Conservation (phyloP, 1,284 basidiomycete species). For the Trametes hirsuta region DNA sequence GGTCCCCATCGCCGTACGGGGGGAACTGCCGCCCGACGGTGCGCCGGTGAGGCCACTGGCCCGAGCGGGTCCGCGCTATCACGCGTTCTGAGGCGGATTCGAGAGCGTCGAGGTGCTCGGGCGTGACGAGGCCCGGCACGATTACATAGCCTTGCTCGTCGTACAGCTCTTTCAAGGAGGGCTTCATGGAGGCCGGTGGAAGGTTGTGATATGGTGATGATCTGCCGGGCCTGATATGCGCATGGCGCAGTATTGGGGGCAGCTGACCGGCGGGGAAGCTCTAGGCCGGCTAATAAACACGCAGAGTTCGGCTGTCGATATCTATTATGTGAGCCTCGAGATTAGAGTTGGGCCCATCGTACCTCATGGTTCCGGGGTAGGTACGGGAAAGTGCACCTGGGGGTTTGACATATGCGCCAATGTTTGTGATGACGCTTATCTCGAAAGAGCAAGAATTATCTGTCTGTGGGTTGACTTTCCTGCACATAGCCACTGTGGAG, state of each 20-base stretch:
- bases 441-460: no score
- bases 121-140: slow-evolving; percentile 61
- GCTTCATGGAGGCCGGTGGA: slow-evolving; percentile 9
- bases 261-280: not conserved
- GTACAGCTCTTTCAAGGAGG: slow-evolving; percentile 43
- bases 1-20: slow-evolving; percentile 60
- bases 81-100: slow-evolving; percentile 56
- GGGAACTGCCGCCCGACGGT: slow-evolving; percentile 85
- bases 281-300: not conserved
- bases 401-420: no score
- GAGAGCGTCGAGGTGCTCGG: slow-evolving; percentile 46
- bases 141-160: slow-evolving; percentile 75
- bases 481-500: no score
- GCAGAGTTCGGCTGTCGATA: no score
- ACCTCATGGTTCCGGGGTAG: no score
- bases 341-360: no score
- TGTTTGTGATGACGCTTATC: no score
- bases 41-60: slow-evolving; percentile 70
- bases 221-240: not conserved
- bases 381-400: no score
- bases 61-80: slow-evolving; percentile 59
- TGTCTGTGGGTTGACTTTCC: no score
- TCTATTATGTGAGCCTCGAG: no score
- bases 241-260: not conserved
- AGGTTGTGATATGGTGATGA: not conserved